These are phyloP conservation scores for Stylonectria norvegica DNA, from an alignment of 2,329 filamentous ascomycete species.

Conservation along the genomic window DNA sequence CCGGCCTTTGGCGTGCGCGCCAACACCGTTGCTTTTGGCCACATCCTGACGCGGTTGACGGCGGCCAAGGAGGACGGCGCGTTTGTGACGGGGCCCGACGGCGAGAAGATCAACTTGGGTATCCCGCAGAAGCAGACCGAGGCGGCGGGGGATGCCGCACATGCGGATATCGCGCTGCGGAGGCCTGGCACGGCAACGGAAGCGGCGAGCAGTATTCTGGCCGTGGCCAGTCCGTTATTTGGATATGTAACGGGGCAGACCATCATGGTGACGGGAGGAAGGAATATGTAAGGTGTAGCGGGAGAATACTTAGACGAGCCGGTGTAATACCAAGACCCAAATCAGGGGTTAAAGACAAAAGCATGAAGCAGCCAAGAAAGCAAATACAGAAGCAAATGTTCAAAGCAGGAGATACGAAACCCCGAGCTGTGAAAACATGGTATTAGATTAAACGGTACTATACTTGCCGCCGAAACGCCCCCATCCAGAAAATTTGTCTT, in stretches of 20 bases:
- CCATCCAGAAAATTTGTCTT: conserved; percentile 23
- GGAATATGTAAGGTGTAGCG: conserved; percentile 48
- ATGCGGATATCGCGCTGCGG: conserved; percentile 73
- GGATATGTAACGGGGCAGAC: conserved; percentile 85
- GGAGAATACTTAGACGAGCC: not conserved
- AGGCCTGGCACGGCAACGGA: conserved; percentile 75
- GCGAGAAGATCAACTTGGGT: conserved; percentile 69
- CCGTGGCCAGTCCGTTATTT: conserved; percentile 76
- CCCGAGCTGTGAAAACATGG: conserved; percentile 25
- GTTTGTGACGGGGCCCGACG: conserved; percentile 72
- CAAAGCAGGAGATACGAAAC: conserved; percentile 2
- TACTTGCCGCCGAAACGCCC: conserved; percentile 29
- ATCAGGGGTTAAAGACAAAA: not conserved
- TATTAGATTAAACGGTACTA: conserved; percentile 32
- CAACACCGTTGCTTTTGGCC: conserved; percentile 82
- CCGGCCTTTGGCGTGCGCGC: conserved; percentile 75
- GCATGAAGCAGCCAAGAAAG: too few species aligned
- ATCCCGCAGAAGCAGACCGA: conserved; percentile 62
- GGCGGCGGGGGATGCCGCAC: conserved; percentile 38
- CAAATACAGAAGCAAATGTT: conserved; percentile 2
- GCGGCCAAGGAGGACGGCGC: conserved; percentile 81
- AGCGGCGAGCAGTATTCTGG: conserved; percentile 73
- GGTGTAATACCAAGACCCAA: not conserved
- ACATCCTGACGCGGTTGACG: conserved; percentile 76
- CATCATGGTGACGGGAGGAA: conserved; percentile 78